phyloP scores from a whole-genome alignment of 768 basidiomycete genomes.

The Amanita polypyramis region DNA sequence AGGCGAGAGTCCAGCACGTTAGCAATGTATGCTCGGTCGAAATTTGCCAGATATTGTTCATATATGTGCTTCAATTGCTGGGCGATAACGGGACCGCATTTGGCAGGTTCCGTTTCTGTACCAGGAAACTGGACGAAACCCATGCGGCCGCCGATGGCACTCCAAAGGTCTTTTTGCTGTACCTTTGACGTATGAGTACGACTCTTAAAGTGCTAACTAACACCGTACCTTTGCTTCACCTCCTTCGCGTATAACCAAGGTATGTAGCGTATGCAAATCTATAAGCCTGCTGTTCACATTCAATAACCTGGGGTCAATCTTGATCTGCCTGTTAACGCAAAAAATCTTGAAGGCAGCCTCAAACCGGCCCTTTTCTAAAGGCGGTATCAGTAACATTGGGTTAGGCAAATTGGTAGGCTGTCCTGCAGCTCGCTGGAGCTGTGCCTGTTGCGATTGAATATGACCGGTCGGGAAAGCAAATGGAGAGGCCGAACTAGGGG shows the following conservation, averaged over 20 bases:
- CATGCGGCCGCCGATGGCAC: slow-evolving; percentile 56
- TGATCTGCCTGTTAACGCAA: slow-evolving; percentile 29
- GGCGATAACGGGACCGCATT: slow-evolving; percentile 51
- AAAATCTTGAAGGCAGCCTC: slow-evolving; percentile 39
- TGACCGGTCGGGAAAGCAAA: not conserved
- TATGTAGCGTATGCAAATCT: slow-evolving; percentile 52
- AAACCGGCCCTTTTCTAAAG: slow-evolving; percentile 43
- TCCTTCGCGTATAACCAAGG: slow-evolving; percentile 47
- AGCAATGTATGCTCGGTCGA: slow-evolving; percentile 44
- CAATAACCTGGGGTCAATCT: slow-evolving; percentile 29
- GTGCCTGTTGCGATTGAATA: slow-evolving; percentile 3
- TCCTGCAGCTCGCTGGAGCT: not conserved
- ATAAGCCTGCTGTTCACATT: slow-evolving; percentile 43
- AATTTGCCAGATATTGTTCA: slow-evolving; percentile 41
- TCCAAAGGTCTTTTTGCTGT: slow-evolving; percentile 46
- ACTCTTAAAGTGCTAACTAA: slow-evolving; percentile 10
- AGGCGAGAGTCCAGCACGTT: slow-evolving; percentile 26
- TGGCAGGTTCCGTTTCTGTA: slow-evolving; percentile 47
- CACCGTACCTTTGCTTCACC: slow-evolving; percentile 33
- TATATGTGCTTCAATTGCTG: slow-evolving; percentile 52
- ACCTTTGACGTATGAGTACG: slow-evolving; percentile 29
- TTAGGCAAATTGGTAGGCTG: slow-evolving; percentile 1
- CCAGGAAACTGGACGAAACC: slow-evolving; percentile 58
- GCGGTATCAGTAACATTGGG: slow-evolving; percentile 17
- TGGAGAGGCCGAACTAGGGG: not conserved